Conservation (phyloP, 192 early-diverging fungal genomes). For the Gonapodya prolifera region DNA sequence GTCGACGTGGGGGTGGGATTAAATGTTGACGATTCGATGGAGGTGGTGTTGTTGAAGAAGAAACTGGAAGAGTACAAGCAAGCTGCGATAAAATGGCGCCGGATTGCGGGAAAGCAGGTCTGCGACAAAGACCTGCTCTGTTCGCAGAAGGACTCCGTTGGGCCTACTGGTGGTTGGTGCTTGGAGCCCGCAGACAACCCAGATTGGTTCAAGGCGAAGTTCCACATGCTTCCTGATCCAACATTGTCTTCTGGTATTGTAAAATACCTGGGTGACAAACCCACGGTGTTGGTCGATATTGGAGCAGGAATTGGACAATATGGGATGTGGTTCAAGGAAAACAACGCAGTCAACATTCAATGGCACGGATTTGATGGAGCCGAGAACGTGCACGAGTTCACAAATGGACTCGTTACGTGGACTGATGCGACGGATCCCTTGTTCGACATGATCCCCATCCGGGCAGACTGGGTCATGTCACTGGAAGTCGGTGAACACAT, state of each 20-base stretch:
- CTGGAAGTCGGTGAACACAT: slow-evolving; percentile 1
- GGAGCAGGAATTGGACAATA: background rate
- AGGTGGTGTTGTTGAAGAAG: background rate
- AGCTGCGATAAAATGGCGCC: background rate
- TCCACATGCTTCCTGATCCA: background rate
- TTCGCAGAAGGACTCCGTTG: background rate
- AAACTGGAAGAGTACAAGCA: slow-evolving; percentile 1
- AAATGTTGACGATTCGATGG: background rate
- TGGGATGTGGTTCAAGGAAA: background rate
- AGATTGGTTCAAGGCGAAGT: background rate
- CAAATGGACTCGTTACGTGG: background rate
- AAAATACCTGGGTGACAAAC: background rate
- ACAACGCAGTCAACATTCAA: background rate
- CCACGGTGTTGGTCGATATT: background rate
- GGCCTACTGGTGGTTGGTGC: background rate
- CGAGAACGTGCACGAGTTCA: slow-evolving; percentile 3
- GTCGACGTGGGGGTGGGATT: background rate
- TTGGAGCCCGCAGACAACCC: background rate
- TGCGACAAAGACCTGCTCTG: background rate
- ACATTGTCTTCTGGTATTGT: background rate
- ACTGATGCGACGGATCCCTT: background rate
- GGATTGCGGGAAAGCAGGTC: background rate
- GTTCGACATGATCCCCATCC: background rate
- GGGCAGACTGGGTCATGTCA: slow-evolving; percentile 1
- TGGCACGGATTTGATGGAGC: slow-evolving; percentile 4